Evolutionary conservation across 192 early-diverging fungal species (phyloP).

Genomic region (Coemansia sp.): DNA sequence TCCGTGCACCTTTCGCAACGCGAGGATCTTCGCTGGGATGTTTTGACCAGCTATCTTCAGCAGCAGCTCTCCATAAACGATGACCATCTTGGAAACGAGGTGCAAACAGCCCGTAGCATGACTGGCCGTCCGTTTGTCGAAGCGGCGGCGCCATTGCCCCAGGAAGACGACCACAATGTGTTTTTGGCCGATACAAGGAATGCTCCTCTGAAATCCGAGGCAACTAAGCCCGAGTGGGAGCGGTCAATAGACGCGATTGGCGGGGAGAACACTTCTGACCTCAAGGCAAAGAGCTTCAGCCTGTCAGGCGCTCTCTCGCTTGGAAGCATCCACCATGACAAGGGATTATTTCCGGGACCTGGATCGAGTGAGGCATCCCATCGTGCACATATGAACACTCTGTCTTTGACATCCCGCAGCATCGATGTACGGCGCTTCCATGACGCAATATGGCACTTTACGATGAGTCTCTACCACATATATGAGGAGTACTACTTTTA

Average conservation of each 20-base stretch:
- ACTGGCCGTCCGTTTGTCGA: constrained; percentile 22
- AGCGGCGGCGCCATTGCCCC: background rate
- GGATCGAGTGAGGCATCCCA: background rate
- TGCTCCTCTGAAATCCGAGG: constrained; percentile 20
- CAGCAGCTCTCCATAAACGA: constrained; percentile 37
- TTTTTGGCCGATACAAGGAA: constrained; percentile 7
- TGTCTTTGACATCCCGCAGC: background rate
- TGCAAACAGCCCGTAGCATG: constrained; percentile 28
- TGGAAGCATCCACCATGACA: background rate
- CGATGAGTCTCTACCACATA: constrained; percentile 48
- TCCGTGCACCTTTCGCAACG: constrained; percentile 38
- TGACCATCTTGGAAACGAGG: constrained; percentile 37
- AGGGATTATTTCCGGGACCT: background rate
- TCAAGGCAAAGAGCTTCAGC: constrained; percentile 35
- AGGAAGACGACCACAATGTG: constrained; percentile 11
- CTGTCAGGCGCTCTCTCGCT: constrained; percentile 22
- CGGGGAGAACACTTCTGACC: background rate
- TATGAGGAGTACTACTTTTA: constrained; percentile 54
- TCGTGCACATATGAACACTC: background rate
- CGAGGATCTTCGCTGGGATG: constrained; percentile 49
- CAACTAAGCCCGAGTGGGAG: constrained; percentile 26
- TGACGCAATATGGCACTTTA: constrained; percentile 52
- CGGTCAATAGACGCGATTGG: constrained; percentile 13
- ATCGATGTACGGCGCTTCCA: constrained; percentile 43
- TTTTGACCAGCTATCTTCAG: constrained; percentile 35